phyloP scores from a whole-genome alignment of 495 filamentous ascomycete species.

The Oleoguttula mirabilis region DNA sequence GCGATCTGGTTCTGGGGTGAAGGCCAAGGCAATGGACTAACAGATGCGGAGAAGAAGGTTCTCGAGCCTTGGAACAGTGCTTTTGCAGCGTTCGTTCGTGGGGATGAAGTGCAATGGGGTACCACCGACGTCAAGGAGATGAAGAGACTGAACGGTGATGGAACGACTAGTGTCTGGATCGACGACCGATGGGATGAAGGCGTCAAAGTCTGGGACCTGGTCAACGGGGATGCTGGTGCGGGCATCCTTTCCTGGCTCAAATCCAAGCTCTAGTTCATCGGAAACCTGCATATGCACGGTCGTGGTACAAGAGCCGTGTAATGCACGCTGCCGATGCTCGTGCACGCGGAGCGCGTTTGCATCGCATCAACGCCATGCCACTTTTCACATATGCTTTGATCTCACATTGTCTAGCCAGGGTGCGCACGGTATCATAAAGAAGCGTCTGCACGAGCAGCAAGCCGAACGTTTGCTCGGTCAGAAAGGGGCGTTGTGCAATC shows the following conservation, averaged over 20 bases:
- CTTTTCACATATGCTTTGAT: too few relatives aligned
- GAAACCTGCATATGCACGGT: constrained; percentile 10
- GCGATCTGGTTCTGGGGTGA: constrained; percentile 48
- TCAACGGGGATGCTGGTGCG: constrained; percentile 14
- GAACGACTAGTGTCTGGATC: constrained; percentile 33
- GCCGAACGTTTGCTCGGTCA: too few relatives aligned
- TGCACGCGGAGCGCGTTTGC: too few relatives aligned
- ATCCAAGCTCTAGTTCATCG: constrained; percentile 15
- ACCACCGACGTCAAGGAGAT: constrained; percentile 32
- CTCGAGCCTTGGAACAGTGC: constrained; percentile 33
- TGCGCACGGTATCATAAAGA: too few relatives aligned
- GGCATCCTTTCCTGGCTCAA: constrained; percentile 8
- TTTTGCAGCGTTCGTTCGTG: constrained; percentile 35
- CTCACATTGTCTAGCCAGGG: too few relatives aligned
- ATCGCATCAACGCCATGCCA: too few relatives aligned
- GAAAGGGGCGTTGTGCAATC: too few relatives aligned
- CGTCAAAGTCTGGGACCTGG: constrained; percentile 36
- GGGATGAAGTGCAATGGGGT: constrained; percentile 32
- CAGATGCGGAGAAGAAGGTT: constrained; percentile 33
- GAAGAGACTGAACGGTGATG: constrained; percentile 35
- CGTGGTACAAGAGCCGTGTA: too few relatives aligned
- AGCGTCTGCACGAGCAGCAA: too few relatives aligned
- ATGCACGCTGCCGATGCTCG: too few relatives aligned
- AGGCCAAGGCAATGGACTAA: constrained; percentile 35
- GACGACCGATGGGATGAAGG: constrained; percentile 39